Evolutionary conservation across 2,329 filamentous ascomycete genomes (phyloP), one percentile per base, ranked within the genome.

Genomic region (Fusarium sp.): DNA sequence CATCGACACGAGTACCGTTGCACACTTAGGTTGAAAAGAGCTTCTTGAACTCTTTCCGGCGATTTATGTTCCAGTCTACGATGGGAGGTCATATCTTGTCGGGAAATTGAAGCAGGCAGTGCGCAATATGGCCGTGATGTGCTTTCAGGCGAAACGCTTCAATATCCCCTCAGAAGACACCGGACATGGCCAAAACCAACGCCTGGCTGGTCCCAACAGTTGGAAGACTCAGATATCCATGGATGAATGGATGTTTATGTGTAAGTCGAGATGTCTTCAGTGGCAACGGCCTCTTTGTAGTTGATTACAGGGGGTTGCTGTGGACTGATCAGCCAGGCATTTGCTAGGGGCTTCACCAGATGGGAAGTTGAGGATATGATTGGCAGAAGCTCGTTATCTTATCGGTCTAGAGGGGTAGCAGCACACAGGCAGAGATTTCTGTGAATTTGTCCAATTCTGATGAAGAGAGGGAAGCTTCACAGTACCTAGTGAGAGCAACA

Each of bases 351-450:
- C 29, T 69, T 69, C 61, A 51, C 52, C 66, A 66, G 45, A 42
- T n/a, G 23, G 35, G 23, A 21, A 23, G 31, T 27, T 38, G 23
- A 10, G 18, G 15, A 52, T n/a, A 11, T 65, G 64, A 72, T 72
- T 72, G 69, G 64, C 7, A 29, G 38, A 9, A 7, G 10, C n/a
- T 16, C 4, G 21, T 51, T 66, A 66, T 69, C 64, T 72, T 69
- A 72, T 72, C 69, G 7, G 16, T 16, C 19, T 44, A 51, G 62
- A 58, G 68, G 54, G 59, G 39, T 31, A 45, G 27, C 16, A 45
- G 25, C 46, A 45, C 59, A 69, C 64, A 72, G 55, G 48, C 51
- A 72, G 54, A 56, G 25, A 70, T 54, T 69, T 72, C 54, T 49
- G 44, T 19, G 41, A 64, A 60, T 55, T 55, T 64, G 39, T 33